Conservation (phyloP, 495 filamentous ascomycete species). For the Hypoxylon fragiforme region DNA sequence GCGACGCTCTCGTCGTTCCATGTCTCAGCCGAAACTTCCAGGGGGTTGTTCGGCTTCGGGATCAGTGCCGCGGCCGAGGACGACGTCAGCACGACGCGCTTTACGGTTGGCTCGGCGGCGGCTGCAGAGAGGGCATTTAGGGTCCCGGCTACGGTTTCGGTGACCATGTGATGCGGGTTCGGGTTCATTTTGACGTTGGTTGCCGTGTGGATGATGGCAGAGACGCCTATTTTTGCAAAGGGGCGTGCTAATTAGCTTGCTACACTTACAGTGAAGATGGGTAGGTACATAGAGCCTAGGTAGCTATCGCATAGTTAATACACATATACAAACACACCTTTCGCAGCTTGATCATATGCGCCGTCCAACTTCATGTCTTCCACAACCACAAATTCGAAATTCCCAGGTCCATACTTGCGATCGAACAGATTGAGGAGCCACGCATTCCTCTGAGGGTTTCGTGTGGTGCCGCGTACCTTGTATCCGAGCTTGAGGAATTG, state of each 20-base stretch:
- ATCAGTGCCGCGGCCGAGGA: neutral
- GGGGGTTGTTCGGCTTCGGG: neutral
- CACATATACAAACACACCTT: neutral
- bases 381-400: neutral
- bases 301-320: too few species aligned
- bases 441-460: neutral
- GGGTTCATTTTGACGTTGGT: neutral
- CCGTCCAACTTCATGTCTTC: neutral
- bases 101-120: neutral
- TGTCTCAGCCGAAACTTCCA: neutral
- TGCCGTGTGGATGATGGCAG: neutral
- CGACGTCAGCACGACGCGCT: neutral
- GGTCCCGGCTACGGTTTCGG: neutral
- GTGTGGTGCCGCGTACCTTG: neutral
- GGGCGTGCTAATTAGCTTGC: neutral
- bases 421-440: neutral
- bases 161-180: neutral
- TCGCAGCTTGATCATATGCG: neutral
- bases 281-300: neutral
- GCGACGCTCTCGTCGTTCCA: neutral
- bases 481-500: neutral
- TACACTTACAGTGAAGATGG: neutral
- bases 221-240: neutral
- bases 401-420: neutral
- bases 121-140: neutral